Conservation (phyloP, 2,329 filamentous ascomycete genomes). For the Pseudocercospora crystallina region DNA sequence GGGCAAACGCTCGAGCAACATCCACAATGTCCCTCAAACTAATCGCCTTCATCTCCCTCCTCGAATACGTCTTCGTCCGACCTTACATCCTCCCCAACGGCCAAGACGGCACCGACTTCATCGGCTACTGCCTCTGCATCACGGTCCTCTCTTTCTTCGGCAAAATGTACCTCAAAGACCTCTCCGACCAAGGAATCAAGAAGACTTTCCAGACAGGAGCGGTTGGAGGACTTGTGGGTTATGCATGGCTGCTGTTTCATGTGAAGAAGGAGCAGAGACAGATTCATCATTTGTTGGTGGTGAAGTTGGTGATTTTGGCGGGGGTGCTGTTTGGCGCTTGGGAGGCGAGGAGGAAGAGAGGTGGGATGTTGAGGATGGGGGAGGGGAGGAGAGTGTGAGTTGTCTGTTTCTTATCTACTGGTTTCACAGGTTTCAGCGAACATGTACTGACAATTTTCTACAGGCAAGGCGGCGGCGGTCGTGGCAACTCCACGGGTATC, state of each 20-base stretch:
- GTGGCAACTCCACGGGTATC: background rate
- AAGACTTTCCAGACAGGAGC: slow-evolving; percentile 11
- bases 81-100: slow-evolving; percentile 14
- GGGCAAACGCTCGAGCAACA: too few species aligned
- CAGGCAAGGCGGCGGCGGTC: slow-evolving; percentile 4
- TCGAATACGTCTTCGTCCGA: slow-evolving; percentile 20
- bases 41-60: slow-evolving; percentile 17
- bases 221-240: slow-evolving; percentile 15
- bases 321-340: slow-evolving; percentile 16
- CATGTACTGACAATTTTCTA: background rate
- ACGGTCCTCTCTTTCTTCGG: slow-evolving; percentile 20
- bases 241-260: slow-evolving; percentile 22
- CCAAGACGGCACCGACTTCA: slow-evolving; percentile 18
- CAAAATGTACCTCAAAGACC: slow-evolving; percentile 15
- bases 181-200: slow-evolving; percentile 8
- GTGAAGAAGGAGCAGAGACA: slow-evolving; percentile 11
- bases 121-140: slow-evolving; percentile 17
- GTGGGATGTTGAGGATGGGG: background rate
- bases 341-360: slow-evolving; percentile 9
- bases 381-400: slow-evolving; percentile 9
- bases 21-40: slow-evolving; percentile 15
- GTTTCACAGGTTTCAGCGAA: background rate
- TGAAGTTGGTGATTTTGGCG: slow-evolving; percentile 17
- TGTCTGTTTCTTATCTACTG: background rate
- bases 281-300: slow-evolving; percentile 20